These are phyloP conservation scores for Penicillium sclerotiorum DNA, from an alignment of 2,329 filamentous ascomycete genomes.

Conservation along the genomic window DNA sequence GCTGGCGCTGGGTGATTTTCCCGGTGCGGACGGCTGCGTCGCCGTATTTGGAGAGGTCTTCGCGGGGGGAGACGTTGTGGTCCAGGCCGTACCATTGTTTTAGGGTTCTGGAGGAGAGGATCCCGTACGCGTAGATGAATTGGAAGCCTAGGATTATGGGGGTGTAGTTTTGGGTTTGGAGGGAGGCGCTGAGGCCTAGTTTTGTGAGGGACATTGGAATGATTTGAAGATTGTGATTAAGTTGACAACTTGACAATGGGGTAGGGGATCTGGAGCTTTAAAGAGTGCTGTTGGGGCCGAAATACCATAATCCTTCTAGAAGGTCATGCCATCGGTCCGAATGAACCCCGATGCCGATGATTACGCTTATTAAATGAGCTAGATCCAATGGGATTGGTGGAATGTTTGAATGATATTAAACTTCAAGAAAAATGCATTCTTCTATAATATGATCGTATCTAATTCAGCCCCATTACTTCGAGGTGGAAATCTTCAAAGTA, in stretches of 20 bases:
- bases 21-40: constrained; percentile 46
- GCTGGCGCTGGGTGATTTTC: constrained; percentile 47
- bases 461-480: background rate
- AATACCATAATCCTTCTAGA: background rate
- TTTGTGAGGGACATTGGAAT: constrained; percentile 23
- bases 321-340: no score
- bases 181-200: constrained; percentile 21
- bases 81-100: constrained; percentile 50
- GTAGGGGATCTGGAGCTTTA: no score
- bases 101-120: constrained; percentile 47
- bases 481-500: constrained; percentile 9
- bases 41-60: constrained; percentile 52
- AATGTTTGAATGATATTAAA: no score
- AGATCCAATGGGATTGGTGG: no score
- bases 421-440: background rate
- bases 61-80: constrained; percentile 51
- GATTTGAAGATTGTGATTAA: no score
- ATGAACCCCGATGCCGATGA: background rate
- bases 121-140: constrained; percentile 46
- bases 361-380: background rate
- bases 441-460: background rate
- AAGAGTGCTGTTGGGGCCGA: background rate
- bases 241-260: no score
- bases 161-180: constrained; percentile 16
- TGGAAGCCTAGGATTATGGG: constrained; percentile 38